phyloP scores from a whole-genome alignment of 2,329 filamentous ascomycete species.

The Pseudogymnoascus sp. region DNA sequence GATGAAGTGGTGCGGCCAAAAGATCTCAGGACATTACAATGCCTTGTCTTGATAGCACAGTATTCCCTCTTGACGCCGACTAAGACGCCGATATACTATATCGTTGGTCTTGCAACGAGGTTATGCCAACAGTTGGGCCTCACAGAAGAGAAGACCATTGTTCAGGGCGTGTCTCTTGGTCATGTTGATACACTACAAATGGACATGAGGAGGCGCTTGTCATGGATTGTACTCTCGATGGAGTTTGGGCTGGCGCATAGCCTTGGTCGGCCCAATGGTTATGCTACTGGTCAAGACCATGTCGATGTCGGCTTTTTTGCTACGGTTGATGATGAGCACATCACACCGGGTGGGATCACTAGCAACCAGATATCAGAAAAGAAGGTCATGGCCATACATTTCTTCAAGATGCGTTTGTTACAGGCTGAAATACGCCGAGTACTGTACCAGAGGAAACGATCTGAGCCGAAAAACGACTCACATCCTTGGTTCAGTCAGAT shows the following conservation, averaged over 20 bases:
- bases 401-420: constrained; percentile 80
- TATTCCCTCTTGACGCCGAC: constrained; percentile 92
- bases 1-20: constrained; percentile 79
- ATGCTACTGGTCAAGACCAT: constrained; percentile 72
- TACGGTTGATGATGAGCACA: constrained; percentile 71
- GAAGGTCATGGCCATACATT: constrained; percentile 85
- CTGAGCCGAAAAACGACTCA: constrained; percentile 65
- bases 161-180: constrained; percentile 45
- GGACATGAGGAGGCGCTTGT: constrained; percentile 80
- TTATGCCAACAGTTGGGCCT: constrained; percentile 84
- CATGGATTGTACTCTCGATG: constrained; percentile 83
- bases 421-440: constrained; percentile 82
- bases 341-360: constrained; percentile 66
- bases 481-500: constrained; percentile 84
- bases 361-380: constrained; percentile 65
- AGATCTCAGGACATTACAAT: constrained; percentile 83
- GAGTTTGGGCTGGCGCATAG: constrained; percentile 81
- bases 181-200: constrained; percentile 63
- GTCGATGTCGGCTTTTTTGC: constrained; percentile 82
- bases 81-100: constrained; percentile 84
- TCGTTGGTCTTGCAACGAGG: constrained; percentile 78
- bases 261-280: constrained; percentile 77
- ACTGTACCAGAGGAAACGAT: constrained; percentile 75
- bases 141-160: constrained; percentile 81
- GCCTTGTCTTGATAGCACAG: constrained; percentile 75